A percentile compares a stretch with the other conserved stretches of the same genome.
phyloP scores from a whole-genome alignment of 179 eudicot genomes.

The Dionaea muscipula region DNA sequence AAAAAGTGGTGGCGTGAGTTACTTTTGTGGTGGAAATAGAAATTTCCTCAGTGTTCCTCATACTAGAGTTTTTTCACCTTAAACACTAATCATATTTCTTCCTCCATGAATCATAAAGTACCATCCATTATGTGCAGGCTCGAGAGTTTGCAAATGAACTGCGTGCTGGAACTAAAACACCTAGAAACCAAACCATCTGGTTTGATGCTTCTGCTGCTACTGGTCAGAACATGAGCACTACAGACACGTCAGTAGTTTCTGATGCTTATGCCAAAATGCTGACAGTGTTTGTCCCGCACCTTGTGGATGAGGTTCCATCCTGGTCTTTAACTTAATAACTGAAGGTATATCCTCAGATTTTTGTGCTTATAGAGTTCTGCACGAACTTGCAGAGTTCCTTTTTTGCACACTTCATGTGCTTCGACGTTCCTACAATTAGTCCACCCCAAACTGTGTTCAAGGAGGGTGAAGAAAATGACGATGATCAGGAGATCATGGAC shows the following conservation, averaged over 20 bases:
- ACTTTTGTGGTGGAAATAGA: no score
- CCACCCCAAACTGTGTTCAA: slow-evolving; percentile 44
- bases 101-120: background rate
- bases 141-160: slow-evolving; percentile 97
- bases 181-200: slow-evolving; percentile 79
- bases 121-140: slow-evolving; percentile 37
- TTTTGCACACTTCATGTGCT: slow-evolving; percentile 97
- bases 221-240: slow-evolving; percentile 53
- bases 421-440: slow-evolving; percentile 86
- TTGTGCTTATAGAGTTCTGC: slow-evolving; percentile 5
- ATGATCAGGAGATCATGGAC: slow-evolving; percentile 82
- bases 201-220: slow-evolving; percentile 65
- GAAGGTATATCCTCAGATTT: background rate
- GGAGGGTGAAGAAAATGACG: slow-evolving; percentile 60
- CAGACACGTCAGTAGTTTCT: slow-evolving; percentile 82
- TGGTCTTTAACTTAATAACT: background rate
- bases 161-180: slow-evolving; percentile 86
- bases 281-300: slow-evolving; percentile 82
- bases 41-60: no score
- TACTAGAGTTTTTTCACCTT: no score
- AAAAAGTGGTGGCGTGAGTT: no score
- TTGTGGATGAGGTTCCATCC: slow-evolving; percentile 75
- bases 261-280: slow-evolving; percentile 93
- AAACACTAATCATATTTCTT: background rate
- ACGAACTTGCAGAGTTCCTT: slow-evolving; percentile 71